Conservation (phyloP, 441 rosid genomes). For the Gossypium aridum region DNA sequence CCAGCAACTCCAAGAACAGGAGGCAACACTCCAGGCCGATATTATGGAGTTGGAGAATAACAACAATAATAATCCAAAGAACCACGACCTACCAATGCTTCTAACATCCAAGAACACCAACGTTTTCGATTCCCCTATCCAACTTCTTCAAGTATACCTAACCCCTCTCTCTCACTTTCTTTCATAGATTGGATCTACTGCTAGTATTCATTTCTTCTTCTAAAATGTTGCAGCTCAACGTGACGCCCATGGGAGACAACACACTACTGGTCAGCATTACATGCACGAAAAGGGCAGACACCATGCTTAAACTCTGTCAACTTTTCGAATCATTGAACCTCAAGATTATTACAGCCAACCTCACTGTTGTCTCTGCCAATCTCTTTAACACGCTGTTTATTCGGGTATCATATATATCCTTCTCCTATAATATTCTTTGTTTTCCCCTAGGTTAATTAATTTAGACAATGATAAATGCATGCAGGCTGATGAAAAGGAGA, state of each 20-base stretch:
- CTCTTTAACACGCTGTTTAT: conserved; percentile 71
- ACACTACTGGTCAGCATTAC: conserved; percentile 67
- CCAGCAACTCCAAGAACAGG: conserved; percentile 72
- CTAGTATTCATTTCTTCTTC: background rate
- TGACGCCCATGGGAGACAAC: conserved; percentile 62
- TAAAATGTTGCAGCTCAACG: conserved; percentile 42
- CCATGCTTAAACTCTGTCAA: conserved; percentile 80
- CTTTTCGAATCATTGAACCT: conserved; percentile 75
- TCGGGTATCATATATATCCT: conserved; percentile 40
- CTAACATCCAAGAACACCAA: conserved; percentile 54
- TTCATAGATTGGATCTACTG: background rate
- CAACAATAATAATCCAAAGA: conserved; percentile 25
- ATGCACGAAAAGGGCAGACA: conserved; percentile 67
- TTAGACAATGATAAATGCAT: conserved; percentile 14
- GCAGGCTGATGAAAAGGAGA: conserved; percentile 53
- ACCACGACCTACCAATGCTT: conserved; percentile 40
- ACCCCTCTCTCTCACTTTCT: background rate
- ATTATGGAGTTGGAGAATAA: conserved; percentile 58
- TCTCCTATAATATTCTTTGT: background rate
- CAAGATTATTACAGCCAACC: conserved; percentile 68
- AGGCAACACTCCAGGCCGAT: conserved; percentile 58
- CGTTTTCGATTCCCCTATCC: conserved; percentile 36
- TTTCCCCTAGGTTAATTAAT: background rate
- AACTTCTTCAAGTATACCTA: conserved; percentile 48
- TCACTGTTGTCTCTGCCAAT: conserved; percentile 65